Evolutionary conservation across 306 rosid genomes (phyloP).

Genomic region (Potentilla sterilis): DNA sequence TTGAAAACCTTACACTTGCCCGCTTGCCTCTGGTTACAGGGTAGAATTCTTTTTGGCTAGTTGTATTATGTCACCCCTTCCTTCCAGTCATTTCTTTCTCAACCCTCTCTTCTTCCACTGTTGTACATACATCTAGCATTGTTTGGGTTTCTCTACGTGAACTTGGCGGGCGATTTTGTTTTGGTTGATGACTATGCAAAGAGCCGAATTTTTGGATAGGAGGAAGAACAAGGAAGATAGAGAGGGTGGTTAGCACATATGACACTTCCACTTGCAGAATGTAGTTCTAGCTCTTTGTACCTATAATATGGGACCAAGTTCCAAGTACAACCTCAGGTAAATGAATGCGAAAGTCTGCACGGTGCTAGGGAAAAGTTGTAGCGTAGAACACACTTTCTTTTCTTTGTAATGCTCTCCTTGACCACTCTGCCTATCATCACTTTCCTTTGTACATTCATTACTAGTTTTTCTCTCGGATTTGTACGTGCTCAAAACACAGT

Average conservation of each 20-base stretch:
- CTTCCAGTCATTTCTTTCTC: background rate
- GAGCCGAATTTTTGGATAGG: slow-evolving; percentile 8
- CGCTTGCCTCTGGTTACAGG: slow-evolving; percentile 6
- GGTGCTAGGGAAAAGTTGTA: background rate
- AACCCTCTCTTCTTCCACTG: background rate
- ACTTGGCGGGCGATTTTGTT: background rate
- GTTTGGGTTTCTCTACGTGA: background rate
- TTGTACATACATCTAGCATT: slow-evolving; percentile 10
- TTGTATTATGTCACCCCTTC: background rate
- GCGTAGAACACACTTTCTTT: background rate
- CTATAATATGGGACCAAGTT: background rate
- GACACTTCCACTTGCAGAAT: background rate
- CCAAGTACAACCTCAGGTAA: background rate
- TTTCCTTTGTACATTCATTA: background rate
- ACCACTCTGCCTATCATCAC: background rate
- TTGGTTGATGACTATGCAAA: background rate
- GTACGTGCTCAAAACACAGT: background rate
- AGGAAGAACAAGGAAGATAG: background rate
- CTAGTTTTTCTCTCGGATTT: background rate
- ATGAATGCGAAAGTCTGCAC: background rate
- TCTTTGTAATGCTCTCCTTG: background rate
- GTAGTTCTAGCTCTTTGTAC: slow-evolving; percentile 15
- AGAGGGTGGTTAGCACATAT: background rate
- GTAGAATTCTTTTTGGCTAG: background rate
- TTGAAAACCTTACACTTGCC: slow-evolving; percentile 4